Evolutionary conservation across 2,329 filamentous ascomycete species (phyloP).

Genomic region (Pezicula carpinea): DNA sequence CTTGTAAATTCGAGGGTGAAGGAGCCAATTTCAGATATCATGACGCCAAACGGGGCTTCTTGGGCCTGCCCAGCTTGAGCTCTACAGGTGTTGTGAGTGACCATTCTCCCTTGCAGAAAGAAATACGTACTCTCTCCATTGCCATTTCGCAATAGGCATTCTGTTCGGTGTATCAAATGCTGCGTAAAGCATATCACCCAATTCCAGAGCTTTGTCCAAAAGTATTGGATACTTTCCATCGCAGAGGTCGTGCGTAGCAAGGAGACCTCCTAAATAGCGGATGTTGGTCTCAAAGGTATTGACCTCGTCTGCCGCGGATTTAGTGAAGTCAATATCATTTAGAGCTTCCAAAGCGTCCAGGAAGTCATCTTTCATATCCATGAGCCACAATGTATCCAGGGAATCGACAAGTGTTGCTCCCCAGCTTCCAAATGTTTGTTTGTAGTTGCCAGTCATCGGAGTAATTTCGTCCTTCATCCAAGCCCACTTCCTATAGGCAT

Average conservation of each 20-base stretch:
- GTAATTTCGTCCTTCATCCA: slow-evolving; percentile 80
- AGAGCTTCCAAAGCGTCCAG: slow-evolving; percentile 67
- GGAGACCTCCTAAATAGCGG: slow-evolving; percentile 27
- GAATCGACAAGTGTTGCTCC: slow-evolving; percentile 80
- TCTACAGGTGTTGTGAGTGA: not conserved
- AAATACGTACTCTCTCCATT: not conserved
- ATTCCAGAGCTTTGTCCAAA: slow-evolving; percentile 61
- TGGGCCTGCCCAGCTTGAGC: slow-evolving; percentile 45
- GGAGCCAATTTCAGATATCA: slow-evolving; percentile 54
- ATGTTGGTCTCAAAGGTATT: slow-evolving; percentile 32
- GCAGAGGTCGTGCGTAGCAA: slow-evolving; percentile 29
- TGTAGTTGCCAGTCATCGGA: slow-evolving; percentile 60
- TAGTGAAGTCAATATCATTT: slow-evolving; percentile 44
- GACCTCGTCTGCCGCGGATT: slow-evolving; percentile 2
- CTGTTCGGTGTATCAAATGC: slow-evolving; percentile 82
- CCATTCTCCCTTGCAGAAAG: slow-evolving; percentile 19
- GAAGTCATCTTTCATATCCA: slow-evolving; percentile 72
- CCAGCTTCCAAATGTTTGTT: slow-evolving; percentile 85
- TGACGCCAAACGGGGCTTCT: slow-evolving; percentile 47
- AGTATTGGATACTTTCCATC: slow-evolving; percentile 50
- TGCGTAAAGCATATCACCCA: slow-evolving; percentile 64
- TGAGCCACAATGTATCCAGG: slow-evolving; percentile 80
- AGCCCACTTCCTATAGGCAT: slow-evolving; percentile 70
- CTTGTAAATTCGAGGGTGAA: slow-evolving; percentile 57
- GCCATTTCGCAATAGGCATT: slow-evolving; percentile 57